Percentiles rank a stretch among this genome's conserved stretches.
Conservation (phyloP, 768 basidiomycete genomes). For the Gymnopilus dilepis region DNA sequence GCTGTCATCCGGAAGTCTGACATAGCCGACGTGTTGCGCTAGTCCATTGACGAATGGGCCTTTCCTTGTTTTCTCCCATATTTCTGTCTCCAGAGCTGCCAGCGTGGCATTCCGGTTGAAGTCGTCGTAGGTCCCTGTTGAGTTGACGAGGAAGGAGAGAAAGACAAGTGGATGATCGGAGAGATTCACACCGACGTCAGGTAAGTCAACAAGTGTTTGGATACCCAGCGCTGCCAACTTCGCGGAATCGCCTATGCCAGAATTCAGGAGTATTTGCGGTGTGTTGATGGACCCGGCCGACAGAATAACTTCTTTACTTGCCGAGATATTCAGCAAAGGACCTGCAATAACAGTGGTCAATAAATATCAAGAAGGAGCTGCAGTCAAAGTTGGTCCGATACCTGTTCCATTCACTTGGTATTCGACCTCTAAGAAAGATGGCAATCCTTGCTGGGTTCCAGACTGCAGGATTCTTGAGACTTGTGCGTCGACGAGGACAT, state of each 20-base stretch:
- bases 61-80: conserved; percentile 36
- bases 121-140: conserved; percentile 32
- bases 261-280: conserved; percentile 38
- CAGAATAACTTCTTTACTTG: conserved; percentile 40
- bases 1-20: conserved; percentile 29
- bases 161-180: conserved; percentile 35
- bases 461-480: conserved; percentile 28
- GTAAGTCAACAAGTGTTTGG: conserved; percentile 30
- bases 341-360: conserved; percentile 12
- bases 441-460: not conserved
- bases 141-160: conserved; percentile 32
- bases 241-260: conserved; percentile 37
- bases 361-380: not conserved
- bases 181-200: conserved; percentile 37
- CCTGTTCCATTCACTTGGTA: conserved; percentile 12
- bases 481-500: conserved; percentile 27
- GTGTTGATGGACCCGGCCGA: conserved; percentile 43
- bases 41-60: conserved; percentile 32
- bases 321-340: conserved; percentile 21
- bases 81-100: conserved; percentile 24
- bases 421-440: conserved; percentile 13
- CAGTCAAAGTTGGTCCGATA: not conserved
- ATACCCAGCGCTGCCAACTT: conserved; percentile 29
- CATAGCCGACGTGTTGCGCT: conserved; percentile 31
- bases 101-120: conserved; percentile 27